Base-by-base conservation (phyloP, 164 flowering plant genomes). In the Tetrastigma voinierianum region DNA sequence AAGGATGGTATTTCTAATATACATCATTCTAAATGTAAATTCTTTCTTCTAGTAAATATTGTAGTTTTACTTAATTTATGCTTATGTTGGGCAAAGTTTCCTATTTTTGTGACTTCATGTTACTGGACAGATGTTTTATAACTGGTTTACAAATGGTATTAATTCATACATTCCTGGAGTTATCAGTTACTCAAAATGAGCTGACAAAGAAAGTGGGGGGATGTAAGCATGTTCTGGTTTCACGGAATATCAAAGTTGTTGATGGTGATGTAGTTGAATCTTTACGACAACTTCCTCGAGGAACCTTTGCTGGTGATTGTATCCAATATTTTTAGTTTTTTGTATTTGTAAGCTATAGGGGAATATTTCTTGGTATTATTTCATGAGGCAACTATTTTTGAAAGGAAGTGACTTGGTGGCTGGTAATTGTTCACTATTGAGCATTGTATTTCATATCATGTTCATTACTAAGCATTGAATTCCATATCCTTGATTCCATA, bases 181-280 rank as follows among this genome's bases (percentile, higher is more conserved):
- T 45, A 32, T 55, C 85, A 95, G 99, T 80, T n/a, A 90, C 97
- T 49, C 64, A 84, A 40, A 96, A 96, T 78, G 98, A 84, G 66
- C 83, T 96, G 76, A 86, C 88, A 19, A 76, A 40, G 69, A 96
- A 96, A 81, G 87, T 96, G 43, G 99, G 99, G 59, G 99, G 99
- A 66, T 96, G 93, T 72, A 87, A 91, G 55, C 80, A 96, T 83
- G 84, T 96, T 49, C 64, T 61, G 59, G 99, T 93, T 46, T 73
- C 86, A 59, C 80, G 60, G 64, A 65, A 82, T 59, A 67, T 86
- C 43, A 87, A 82, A 76, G 97, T 89, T 75, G 93, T 96, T 51
- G 95, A 90, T 82, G 88, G 85, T 64, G 81, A 81, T 70, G 48
- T 81, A 21, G 68, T 93, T 73, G 90, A 89, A 18, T 72, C 70